Evolutionary conservation across 2,329 filamentous ascomycete species (phyloP).

Genomic region (Hymenoscyphus scutula): DNA sequence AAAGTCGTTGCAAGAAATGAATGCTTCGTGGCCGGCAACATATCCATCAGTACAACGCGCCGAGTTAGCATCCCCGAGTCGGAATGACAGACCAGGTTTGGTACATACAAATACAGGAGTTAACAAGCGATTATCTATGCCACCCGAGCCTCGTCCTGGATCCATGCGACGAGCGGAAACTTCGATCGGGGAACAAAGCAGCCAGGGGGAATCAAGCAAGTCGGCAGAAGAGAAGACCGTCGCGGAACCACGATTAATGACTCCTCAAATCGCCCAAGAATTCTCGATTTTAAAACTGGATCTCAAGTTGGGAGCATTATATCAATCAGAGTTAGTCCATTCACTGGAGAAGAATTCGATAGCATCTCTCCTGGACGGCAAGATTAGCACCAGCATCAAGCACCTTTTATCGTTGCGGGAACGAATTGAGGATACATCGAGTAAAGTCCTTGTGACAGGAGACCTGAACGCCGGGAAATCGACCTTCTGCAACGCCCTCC

Average conservation of each 20-base stretch:
- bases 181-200: slow-evolving; percentile 56
- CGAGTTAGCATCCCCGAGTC: slow-evolving; percentile 42
- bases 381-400: slow-evolving; percentile 89
- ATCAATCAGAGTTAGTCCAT: slow-evolving; percentile 88
- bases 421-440: slow-evolving; percentile 94
- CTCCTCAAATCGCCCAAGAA: slow-evolving; percentile 89
- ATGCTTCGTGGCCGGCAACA: slow-evolving; percentile 87
- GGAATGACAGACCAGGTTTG: slow-evolving; percentile 58
- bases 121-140: slow-evolving; percentile 38
- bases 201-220: slow-evolving; percentile 68
- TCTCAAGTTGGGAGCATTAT: slow-evolving; percentile 80
- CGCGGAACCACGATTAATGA: slow-evolving; percentile 78
- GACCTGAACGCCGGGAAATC: slow-evolving; percentile 98
- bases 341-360: slow-evolving; percentile 91
- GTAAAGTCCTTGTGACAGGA: slow-evolving; percentile 93
- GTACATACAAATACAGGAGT: slow-evolving; percentile 57
- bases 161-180: slow-evolving; percentile 69
- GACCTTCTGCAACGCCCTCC: slow-evolving; percentile 95
- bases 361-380: slow-evolving; percentile 85
- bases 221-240: slow-evolving; percentile 59
- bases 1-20: slow-evolving; percentile 82
- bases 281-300: slow-evolving; percentile 96
- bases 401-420: slow-evolving; percentile 85
- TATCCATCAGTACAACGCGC: slow-evolving; percentile 80
- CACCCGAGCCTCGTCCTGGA: slow-evolving; percentile 45